Base-by-base conservation (phyloP, 345 rosid genomes). In the Lenwebbia sp. region DNA sequence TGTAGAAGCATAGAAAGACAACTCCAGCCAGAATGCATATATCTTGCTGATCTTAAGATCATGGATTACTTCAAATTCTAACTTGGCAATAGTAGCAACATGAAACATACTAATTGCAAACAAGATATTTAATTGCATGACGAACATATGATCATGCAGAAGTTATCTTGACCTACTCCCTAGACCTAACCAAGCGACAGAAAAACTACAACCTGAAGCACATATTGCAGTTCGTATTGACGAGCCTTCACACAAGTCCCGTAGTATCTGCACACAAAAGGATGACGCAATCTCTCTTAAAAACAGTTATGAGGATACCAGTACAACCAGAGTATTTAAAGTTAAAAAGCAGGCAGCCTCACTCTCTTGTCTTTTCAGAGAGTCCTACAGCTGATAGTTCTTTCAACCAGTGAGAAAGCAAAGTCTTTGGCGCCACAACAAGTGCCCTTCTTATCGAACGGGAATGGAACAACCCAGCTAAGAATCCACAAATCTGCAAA, bases 321-420 rank as follows among this genome's bases (percentile, higher is more conserved):
- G 44, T 33, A 70, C 13, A 70, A 70, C 60, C 26, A 54, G 26
- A 54, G 83, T 54, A 47, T 55, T 83, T 26, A 44, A 54, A 40
- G 11, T 15, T 85, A 50, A 23, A 22, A 40, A 75, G 83, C 28
- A 86, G 84, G 89, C n/a, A 83, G 85, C 85, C 97, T 86, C 86
- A 97, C 99, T 97, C 99, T 90, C 93, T 95, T 86, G 93, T 97
- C 95, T 88, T 93, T 78, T 62, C 86, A 84, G 98, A 96, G 85
- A 97, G 98, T 55, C 99, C 99, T 82, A 97, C 99, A 19, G 84
- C 89, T 62, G 96, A 91, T 88, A 97, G 89, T 91, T 97, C 99
- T 93, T 96, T 97, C 91, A 95, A 92, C 99, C 99, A 97, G 86
- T 97, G 99, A 90, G 98, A 84, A 37, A 97, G 95, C 91, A 97